phyloP scores from a whole-genome alignment of 495 filamentous ascomycete species.

The Penicillium atrosanguineum region DNA sequence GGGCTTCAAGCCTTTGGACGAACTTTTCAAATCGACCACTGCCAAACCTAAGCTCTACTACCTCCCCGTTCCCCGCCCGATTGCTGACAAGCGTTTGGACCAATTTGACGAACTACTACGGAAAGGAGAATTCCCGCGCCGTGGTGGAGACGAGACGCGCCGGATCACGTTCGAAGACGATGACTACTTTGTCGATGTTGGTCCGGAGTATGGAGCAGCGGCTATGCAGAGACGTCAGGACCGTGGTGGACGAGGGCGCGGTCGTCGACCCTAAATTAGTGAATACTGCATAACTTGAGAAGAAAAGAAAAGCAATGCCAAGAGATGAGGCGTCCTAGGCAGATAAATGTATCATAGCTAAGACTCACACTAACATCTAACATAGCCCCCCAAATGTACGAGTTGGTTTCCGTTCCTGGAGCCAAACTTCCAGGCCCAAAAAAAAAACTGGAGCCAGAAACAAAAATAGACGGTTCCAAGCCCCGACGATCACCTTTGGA shows the following conservation, averaged over 20 bases:
- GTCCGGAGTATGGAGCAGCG: slow-evolving; percentile 58
- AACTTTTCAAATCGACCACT: slow-evolving; percentile 60
- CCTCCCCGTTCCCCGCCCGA: slow-evolving; percentile 48
- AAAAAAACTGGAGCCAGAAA: background rate
- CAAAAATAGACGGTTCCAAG: slow-evolving; percentile 15
- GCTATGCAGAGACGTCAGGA: slow-evolving; percentile 28
- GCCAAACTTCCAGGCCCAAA: background rate
- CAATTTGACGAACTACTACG: slow-evolving; percentile 53
- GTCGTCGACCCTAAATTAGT: slow-evolving; percentile 6
- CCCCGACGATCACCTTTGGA: slow-evolving; percentile 11
- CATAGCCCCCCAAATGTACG: background rate
- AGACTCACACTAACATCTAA: too few relatives aligned
- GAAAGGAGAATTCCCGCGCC: slow-evolving; percentile 42
- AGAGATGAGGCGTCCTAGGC: background rate
- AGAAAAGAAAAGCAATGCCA: background rate
- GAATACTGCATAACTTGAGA: background rate
- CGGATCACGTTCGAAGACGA: slow-evolving; percentile 77
- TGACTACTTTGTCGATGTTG: slow-evolving; percentile 69
- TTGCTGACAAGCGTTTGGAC: slow-evolving; percentile 63
- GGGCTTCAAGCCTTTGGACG: slow-evolving; percentile 59
- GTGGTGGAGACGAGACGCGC: slow-evolving; percentile 63
- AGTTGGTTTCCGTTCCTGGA: background rate
- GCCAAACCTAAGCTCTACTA: slow-evolving; percentile 71
- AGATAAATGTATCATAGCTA: slow-evolving; percentile 2
- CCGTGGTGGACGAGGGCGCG: slow-evolving; percentile 38